phyloP scores from a whole-genome alignment of 2,329 filamentous ascomycete species.

The Fusarium nanum region DNA sequence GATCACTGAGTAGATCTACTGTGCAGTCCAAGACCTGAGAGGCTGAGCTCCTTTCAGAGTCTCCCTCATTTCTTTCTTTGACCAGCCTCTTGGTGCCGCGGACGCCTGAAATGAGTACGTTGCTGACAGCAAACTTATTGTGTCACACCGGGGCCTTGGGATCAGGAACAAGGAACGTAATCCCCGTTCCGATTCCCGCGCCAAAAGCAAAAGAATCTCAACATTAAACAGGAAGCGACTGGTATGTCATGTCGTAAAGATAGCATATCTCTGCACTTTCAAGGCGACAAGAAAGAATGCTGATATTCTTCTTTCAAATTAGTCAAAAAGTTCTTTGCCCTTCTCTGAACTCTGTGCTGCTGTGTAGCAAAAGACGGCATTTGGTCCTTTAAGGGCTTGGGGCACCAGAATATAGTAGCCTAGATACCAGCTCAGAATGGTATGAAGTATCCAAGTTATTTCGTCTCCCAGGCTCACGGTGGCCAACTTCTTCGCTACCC shows the following conservation, averaged over 20 bases:
- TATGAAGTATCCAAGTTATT: background rate
- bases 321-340: background rate
- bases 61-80: conserved; percentile 27
- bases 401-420: background rate
- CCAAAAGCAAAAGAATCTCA: conserved; percentile 32
- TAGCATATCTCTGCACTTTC: conserved; percentile 25
- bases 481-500: background rate
- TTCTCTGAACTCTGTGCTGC: conserved; percentile 3
- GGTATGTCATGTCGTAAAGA: conserved; percentile 4
- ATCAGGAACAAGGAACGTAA: conserved; percentile 13
- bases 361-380: conserved; percentile 17
- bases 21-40: conserved; percentile 11
- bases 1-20: conserved; percentile 3
- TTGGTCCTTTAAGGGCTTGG: conserved; percentile 20
- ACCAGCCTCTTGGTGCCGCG: conserved; percentile 6
- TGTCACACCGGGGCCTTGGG: conserved; percentile 23
- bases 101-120: background rate
- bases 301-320: conserved; percentile 15
- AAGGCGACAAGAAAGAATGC: conserved; percentile 23
- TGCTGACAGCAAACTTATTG: conserved; percentile 25
- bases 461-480: background rate
- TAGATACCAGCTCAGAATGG: background rate
- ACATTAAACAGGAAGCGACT: conserved; percentile 19
- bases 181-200: conserved; percentile 34
- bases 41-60: conserved; percentile 11